Evolutionary conservation across 257 asterid genomes (phyloP).

Genomic region (Solanum medicagineum): DNA sequence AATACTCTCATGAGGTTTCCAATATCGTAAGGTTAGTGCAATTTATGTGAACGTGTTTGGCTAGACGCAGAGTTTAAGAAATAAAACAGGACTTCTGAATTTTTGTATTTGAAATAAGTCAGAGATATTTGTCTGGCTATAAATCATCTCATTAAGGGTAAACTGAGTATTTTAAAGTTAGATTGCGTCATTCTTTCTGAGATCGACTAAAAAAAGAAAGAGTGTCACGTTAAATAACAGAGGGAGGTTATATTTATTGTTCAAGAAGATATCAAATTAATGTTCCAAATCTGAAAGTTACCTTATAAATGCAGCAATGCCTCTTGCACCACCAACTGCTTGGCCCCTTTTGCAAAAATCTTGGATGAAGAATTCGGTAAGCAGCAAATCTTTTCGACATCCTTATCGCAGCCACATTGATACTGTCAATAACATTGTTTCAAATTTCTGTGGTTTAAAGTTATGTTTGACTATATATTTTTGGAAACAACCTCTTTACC

Average conservation of each 20-base stretch:
- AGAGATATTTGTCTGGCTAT: too few relatives aligned
- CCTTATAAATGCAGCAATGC: slow-evolving; percentile 55
- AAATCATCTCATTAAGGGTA: too few relatives aligned
- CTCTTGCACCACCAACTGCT: slow-evolving; percentile 92
- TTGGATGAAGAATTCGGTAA: slow-evolving; percentile 79
- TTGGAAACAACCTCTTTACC: neutral
- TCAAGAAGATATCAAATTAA: neutral
- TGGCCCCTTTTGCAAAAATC: slow-evolving; percentile 91
- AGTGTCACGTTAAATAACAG: neutral
- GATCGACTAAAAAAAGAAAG: neutral
- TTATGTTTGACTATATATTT: neutral
- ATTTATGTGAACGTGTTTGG: neutral
- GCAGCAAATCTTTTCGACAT: neutral
- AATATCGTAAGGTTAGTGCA: slow-evolving; percentile 58
- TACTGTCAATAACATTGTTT: neutral
- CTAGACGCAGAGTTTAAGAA: neutral
- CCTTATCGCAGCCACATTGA: neutral
- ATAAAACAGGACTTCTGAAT: neutral
- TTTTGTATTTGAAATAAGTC: neutral
- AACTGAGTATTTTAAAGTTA: neutral
- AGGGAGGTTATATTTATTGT: neutral
- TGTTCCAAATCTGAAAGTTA: neutral
- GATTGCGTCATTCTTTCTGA: neutral
- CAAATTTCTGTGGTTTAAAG: neutral
- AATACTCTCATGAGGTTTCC: slow-evolving; percentile 63